Conservation (phyloP, 2,329 filamentous ascomycete genomes). For the Monilinia laxa region DNA sequence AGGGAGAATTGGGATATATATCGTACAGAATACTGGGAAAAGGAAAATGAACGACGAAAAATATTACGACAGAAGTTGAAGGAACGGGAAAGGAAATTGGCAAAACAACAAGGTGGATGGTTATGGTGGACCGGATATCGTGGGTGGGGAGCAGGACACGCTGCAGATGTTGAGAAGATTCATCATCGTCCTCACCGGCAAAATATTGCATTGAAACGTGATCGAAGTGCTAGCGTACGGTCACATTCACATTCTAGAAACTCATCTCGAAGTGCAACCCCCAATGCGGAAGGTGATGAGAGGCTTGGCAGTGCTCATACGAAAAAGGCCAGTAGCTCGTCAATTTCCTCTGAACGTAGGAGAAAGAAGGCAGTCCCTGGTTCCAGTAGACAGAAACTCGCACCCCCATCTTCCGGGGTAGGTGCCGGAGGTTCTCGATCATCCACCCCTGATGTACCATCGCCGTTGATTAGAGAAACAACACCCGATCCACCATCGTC, state of each 20-base stretch:
- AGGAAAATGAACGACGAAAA: constrained; percentile 85
- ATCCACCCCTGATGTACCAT: constrained; percentile 38
- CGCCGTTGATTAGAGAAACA: constrained; percentile 36
- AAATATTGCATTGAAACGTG: constrained; percentile 30
- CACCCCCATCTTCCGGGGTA: constrained; percentile 26
- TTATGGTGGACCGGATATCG: constrained; percentile 85
- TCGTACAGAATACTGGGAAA: constrained; percentile 92
- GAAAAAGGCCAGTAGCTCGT: constrained; percentile 37
- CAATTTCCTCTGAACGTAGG: constrained; percentile 34
- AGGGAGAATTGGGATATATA: constrained; percentile 97
- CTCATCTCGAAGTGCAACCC: constrained; percentile 42
- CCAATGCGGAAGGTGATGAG: constrained; percentile 38
- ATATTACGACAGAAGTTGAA: constrained; percentile 69
- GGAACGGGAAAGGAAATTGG: constrained; percentile 65
- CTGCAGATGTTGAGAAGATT: constrained; percentile 38
- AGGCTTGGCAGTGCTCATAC: constrained; percentile 29
- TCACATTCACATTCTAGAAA: constrained; percentile 39
- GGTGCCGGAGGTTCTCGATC: constrained; percentile 25
- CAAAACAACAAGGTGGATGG: constrained; percentile 68
- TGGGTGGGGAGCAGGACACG: constrained; percentile 45
- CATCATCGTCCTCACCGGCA: constrained; percentile 36
- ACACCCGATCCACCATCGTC: constrained; percentile 39
- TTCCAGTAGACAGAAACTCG: constrained; percentile 32
- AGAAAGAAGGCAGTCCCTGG: constrained; percentile 34
- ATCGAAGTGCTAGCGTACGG: constrained; percentile 37